Percentiles rank a stretch among this genome's conserved stretches.
These are phyloP conservation scores for Colletotrichum acutatum DNA, from an alignment of 2,329 filamentous ascomycete species.

Conservation along the genomic window DNA sequence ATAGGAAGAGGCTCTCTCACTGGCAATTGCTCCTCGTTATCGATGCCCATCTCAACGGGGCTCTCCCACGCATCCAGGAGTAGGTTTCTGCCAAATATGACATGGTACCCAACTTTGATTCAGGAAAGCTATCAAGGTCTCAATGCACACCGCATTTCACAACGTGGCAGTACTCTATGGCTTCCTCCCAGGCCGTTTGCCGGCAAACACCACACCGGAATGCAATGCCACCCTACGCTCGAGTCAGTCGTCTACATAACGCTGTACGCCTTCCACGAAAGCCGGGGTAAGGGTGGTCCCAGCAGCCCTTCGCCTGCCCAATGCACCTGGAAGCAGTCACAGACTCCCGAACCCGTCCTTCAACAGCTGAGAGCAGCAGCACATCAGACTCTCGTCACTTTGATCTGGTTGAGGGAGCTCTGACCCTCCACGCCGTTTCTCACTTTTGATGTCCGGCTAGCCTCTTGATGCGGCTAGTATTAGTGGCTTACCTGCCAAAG, in stretches of 20 bases:
- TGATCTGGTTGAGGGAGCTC: background rate
- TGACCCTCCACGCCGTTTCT: background rate
- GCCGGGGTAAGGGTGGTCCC: background rate
- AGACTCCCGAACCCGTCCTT: background rate
- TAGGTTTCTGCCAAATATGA: background rate
- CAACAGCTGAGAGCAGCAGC: background rate
- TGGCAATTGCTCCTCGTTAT: background rate
- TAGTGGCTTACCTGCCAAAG: constrained; percentile 1
- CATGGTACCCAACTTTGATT: background rate
- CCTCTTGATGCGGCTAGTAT: background rate
- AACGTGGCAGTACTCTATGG: background rate
- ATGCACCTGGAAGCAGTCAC: background rate
- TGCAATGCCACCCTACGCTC: background rate
- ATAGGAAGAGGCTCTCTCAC: background rate
- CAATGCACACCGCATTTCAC: background rate
- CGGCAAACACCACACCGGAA: background rate
- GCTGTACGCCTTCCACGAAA: background rate
- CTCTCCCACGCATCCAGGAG: background rate
- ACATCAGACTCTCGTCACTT: background rate
- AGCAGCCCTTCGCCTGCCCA: background rate
- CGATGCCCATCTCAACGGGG: background rate
- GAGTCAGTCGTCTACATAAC: constrained; percentile 16
- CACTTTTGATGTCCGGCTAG: background rate
- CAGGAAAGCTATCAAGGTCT: background rate
- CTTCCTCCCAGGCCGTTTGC: background rate